Conservation (phyloP, 148 eudicot species). For the Chenopodium suecicum region DNA sequence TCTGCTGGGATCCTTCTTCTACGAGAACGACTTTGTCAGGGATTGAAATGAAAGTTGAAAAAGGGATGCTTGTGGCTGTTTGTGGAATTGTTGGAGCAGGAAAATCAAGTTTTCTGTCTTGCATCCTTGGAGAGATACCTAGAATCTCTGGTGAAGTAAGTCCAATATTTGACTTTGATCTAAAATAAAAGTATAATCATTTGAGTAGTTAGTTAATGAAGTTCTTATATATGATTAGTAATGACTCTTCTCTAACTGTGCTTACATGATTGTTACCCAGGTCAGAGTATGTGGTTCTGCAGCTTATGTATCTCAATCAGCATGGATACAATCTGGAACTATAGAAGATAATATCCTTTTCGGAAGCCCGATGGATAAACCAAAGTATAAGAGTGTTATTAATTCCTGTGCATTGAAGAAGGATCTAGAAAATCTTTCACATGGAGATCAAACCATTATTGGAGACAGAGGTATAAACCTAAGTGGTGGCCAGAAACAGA, state of each 20-base stretch:
- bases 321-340: constrained; percentile 98
- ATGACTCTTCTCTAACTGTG: constrained; percentile 15
- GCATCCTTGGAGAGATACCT: constrained; percentile 96
- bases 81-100: constrained; percentile 96
- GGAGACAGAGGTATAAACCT: constrained; percentile 97
- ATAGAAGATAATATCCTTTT: constrained; percentile 92
- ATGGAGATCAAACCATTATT: constrained; percentile 96
- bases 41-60: constrained; percentile 64
- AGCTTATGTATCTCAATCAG: constrained; percentile 97
- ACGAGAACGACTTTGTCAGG: constrained; percentile 55
- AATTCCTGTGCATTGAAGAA: constrained; percentile 84
- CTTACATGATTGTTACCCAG: constrained; percentile 35
- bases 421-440: constrained; percentile 78
- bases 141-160: constrained; percentile 89
- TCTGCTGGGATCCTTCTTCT: constrained; percentile 75
- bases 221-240: constrained; percentile 6
- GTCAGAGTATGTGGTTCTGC: constrained; percentile 83
- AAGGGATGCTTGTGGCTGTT: constrained; percentile 84
- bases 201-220: constrained; percentile 22
- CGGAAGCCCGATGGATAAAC: constrained; percentile 86
- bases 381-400: constrained; percentile 70
- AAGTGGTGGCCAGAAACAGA: constrained; percentile 99
- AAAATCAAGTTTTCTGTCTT: constrained; percentile 87
- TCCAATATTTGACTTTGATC: constrained; percentile 21
- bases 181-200: constrained; percentile 12